Evolutionary conservation across 1,139 yeast species (phyloP).

Genomic region (Magnusiomyces suaveolens): DNA sequence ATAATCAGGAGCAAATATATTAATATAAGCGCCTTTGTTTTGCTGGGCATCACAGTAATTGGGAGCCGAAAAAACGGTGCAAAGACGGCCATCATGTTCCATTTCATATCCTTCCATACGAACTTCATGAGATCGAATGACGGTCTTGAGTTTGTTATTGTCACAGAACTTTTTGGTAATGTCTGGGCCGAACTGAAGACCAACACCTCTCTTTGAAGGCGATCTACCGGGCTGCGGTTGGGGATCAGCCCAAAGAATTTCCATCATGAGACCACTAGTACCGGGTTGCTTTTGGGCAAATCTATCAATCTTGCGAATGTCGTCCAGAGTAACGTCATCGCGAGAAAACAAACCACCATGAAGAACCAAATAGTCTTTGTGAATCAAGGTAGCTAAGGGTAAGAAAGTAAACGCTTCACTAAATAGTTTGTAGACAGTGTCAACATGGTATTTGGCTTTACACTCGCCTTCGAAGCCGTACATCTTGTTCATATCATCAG

Average conservation of each 20-base stretch:
- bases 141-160: conserved; percentile 59
- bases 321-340: conserved; percentile 60
- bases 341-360: conserved; percentile 93
- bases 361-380: conserved; percentile 63
- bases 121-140: conserved; percentile 91
- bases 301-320: conserved; percentile 63
- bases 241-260: conserved; percentile 95
- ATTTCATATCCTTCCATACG: conserved; percentile 81
- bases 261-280: conserved; percentile 89
- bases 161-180: conserved; percentile 72
- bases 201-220: conserved; percentile 89
- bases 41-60: conserved; percentile 92
- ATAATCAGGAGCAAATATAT: conserved; percentile 49
- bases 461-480: conserved; percentile 97
- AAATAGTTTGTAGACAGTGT: conserved; percentile 74
- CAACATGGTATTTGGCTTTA: conserved; percentile 68
- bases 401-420: conserved; percentile 77
- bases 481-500: conserved; percentile 91
- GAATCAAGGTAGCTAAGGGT: conserved; percentile 79
- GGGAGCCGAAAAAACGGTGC: conserved; percentile 95
- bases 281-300: conserved; percentile 71
- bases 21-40: conserved; percentile 80
- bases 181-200: conserved; percentile 95
- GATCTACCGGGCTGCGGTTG: conserved; percentile 68
- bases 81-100: conserved; percentile 77